Conservation (phyloP, 495 filamentous ascomycete species). For the Daldinia loculata region DNA sequence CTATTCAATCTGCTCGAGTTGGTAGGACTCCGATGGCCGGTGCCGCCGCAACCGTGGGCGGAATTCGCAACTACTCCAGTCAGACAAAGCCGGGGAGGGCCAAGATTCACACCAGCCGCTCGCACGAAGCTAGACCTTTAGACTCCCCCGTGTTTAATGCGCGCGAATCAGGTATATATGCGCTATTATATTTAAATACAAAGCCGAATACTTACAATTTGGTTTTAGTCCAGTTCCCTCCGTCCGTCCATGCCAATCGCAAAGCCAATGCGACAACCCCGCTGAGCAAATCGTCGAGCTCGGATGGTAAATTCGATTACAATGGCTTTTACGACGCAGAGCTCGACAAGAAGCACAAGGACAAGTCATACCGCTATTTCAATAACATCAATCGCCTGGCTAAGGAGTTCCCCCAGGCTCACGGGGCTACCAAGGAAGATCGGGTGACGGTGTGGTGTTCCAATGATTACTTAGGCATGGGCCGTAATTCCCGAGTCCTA, state of each 20-base stretch:
- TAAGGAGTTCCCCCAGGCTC: constrained; percentile 93
- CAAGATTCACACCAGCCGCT: constrained; percentile 79
- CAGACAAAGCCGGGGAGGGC: constrained; percentile 66
- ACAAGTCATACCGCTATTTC: constrained; percentile 99
- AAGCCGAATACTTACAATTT: constrained; percentile 35
- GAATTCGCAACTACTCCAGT: constrained; percentile 55
- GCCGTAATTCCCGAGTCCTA: constrained; percentile 85
- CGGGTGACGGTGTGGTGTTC: constrained; percentile 99
- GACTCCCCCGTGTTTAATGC: constrained; percentile 66
- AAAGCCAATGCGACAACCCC: constrained; percentile 44
- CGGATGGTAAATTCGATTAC: constrained; percentile 78
- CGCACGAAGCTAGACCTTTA: constrained; percentile 75
- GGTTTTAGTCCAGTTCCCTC: constrained; percentile 51
- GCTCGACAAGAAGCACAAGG: constrained; percentile 98
- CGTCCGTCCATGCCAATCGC: constrained; percentile 47
- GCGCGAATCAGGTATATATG: constrained; percentile 65
- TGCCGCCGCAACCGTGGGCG: constrained; percentile 55
- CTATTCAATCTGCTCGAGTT: constrained; percentile 76
- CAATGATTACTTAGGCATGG: constrained; percentile 99
- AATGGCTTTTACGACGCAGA: constrained; percentile 87
- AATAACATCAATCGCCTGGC: constrained; percentile 99
- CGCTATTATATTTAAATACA: not conserved
- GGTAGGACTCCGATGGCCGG: constrained; percentile 45
- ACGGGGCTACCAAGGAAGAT: constrained; percentile 84
- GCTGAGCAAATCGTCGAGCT: constrained; percentile 27